Conservation (phyloP, 805 yeast genomes). For the Yarrowia osloensis region DNA sequence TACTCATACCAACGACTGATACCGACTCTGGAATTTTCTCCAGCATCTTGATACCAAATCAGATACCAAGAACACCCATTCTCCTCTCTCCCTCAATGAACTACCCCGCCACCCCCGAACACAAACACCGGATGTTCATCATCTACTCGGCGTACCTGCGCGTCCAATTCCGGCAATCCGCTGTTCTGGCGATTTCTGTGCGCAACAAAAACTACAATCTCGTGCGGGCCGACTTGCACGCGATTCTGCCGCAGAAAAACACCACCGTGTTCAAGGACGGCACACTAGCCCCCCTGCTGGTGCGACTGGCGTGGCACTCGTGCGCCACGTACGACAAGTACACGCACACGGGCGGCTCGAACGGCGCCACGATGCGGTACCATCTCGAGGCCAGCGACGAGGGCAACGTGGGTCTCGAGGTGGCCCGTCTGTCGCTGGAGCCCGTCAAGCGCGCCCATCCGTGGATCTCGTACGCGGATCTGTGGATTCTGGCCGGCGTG, state of each 20-base stretch:
- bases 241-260: slow-evolving; percentile 42
- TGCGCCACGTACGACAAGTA: slow-evolving; percentile 74
- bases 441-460: slow-evolving; percentile 59
- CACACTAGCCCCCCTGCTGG: slow-evolving; percentile 70
- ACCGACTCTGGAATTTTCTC: no score
- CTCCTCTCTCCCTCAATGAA: background rate
- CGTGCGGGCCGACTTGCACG: slow-evolving; percentile 1
- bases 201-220: slow-evolving; percentile 14
- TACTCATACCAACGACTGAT: no score
- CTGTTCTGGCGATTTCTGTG: background rate
- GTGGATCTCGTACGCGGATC: slow-evolving; percentile 63
- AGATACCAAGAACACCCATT: no score
- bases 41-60: no score
- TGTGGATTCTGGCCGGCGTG: slow-evolving; percentile 72
- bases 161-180: slow-evolving; percentile 22
- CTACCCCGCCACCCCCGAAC: background rate
- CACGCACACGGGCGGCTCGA: slow-evolving; percentile 54
- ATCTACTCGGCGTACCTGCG: slow-evolving; percentile 24
- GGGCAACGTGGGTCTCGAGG: slow-evolving; percentile 52
- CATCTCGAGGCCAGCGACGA: slow-evolving; percentile 48
- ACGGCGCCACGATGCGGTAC: slow-evolving; percentile 57
- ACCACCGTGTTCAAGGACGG: slow-evolving; percentile 52
- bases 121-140: slow-evolving; percentile 6
- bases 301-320: slow-evolving; percentile 84
- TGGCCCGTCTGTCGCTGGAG: slow-evolving; percentile 58